Base-by-base conservation (phyloP, 78 protist species). In the Chrysochromulina tobinii region DNA sequence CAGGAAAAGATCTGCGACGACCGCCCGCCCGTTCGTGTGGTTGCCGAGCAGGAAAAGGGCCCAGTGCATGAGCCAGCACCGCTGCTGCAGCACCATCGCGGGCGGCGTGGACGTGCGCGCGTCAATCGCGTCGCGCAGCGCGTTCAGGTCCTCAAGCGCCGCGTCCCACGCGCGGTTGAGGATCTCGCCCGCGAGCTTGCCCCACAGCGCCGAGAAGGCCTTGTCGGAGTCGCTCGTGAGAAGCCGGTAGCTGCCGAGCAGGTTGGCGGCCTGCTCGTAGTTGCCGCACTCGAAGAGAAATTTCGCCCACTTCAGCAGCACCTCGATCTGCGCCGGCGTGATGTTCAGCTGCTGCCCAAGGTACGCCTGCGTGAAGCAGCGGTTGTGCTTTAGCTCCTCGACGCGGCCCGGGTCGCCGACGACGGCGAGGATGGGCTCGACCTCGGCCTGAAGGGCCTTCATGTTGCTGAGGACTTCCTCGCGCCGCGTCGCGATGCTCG, bases 61-160 rank as follows among this genome's bases (percentile, higher is more conserved):
- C 88, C 88, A 81, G 88, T 81, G 88, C 69, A 58, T n/a, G 51
- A 81, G 67, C 88, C 88, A 81, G 14, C 57, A 1, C 53, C 88
- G 88, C 88, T 81, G 88, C 54, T 57, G 88, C 50, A 81, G 88
- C 88, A n/a, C 69, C 88, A 81, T 81, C n/a, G 15, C 17, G 38
- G 85, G n/a, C 15, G 85, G 27, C n/a, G 59, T 48, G n/a, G 15
- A 8, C 21, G 61, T 2, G 61, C 85, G 57, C 61, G 85, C 20
- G 27, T 81, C 88, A 17, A 81, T 81, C 21, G 67, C 64, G 18
- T 81, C 88, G 4, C 11, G 1, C 53, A 81, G 88, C 20, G 50
- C 17, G 54, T 6, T 48, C 53, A 81, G 7, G 8, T 57, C 64
- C 88, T 81, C 69, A 1, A 55, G 50, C 64, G 88, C 88, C 27